Evolutionary conservation across 1,284 basidiomycete species (phyloP).

Genomic region (Ustilago sp.): DNA sequence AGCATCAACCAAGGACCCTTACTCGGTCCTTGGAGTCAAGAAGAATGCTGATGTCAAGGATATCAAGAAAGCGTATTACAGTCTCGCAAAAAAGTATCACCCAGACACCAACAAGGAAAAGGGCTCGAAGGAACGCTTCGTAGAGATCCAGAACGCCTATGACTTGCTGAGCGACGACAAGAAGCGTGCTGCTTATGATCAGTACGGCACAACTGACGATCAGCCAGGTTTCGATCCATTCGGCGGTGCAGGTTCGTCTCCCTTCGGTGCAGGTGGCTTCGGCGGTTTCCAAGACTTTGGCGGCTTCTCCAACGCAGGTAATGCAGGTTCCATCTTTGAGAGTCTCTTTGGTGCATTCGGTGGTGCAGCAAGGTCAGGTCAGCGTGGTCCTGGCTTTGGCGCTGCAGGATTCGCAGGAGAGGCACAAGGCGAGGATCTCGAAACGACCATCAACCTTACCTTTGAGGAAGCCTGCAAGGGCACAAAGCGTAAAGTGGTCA

Average conservation of each 20-base stretch:
- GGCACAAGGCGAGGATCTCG: conserved; percentile 84
- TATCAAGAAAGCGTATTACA: conserved; percentile 97
- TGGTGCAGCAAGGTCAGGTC: conserved; percentile 58
- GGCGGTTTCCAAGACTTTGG: conserved; percentile 72
- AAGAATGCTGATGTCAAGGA: conserved; percentile 85
- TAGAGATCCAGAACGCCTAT: conserved; percentile 97
- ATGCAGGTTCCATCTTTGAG: conserved; percentile 78
- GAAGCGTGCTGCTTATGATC: conserved; percentile 92
- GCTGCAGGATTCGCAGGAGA: conserved; percentile 71
- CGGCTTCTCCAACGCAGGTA: conserved; percentile 72
- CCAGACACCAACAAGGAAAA: conserved; percentile 97
- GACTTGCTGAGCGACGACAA: conserved; percentile 90
- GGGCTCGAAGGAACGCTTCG: conserved; percentile 88
- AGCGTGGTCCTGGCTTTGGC: conserved; percentile 65
- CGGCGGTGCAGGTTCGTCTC: conserved; percentile 71
- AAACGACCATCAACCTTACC: conserved; percentile 80
- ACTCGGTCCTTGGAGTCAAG: conserved; percentile 86
- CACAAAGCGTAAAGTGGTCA: conserved; percentile 80
- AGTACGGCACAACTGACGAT: conserved; percentile 92
- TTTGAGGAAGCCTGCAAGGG: conserved; percentile 97
- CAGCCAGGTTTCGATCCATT: conserved; percentile 88
- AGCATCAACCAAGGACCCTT: conserved; percentile 81
- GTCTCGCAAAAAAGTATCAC: conserved; percentile 98
- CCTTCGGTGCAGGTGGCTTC: conserved; percentile 78
- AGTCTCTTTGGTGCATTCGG: conserved; percentile 80